Percentiles rank a stretch among this genome's conserved stretches.
Evolutionary conservation across 208 protist genomes (phyloP).

Genomic region (Trypanosoma cruzi): DNA sequence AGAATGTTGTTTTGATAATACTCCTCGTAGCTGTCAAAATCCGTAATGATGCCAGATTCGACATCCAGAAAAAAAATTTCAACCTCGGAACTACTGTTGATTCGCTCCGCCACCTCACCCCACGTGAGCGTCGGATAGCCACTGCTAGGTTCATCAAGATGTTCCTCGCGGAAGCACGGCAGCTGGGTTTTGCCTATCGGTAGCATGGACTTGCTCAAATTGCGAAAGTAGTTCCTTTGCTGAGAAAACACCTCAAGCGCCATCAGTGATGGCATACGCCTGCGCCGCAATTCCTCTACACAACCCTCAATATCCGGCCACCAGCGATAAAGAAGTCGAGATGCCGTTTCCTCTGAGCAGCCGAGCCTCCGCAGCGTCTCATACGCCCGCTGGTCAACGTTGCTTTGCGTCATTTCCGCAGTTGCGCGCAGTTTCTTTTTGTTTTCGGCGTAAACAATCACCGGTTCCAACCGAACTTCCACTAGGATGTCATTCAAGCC

Average conservation of each 20-base stretch:
- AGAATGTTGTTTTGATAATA: conserved; percentile 54
- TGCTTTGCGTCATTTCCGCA: not conserved
- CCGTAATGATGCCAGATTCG: conserved; percentile 1
- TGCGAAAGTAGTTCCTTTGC: conserved; percentile 42
- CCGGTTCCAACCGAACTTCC: not conserved
- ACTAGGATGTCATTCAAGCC: not conserved
- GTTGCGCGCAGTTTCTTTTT: not conserved
- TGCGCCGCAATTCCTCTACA: conserved; percentile 26
- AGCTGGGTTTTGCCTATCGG: conserved; percentile 17
- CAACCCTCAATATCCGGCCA: conserved; percentile 6
- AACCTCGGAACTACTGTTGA: conserved; percentile 31
- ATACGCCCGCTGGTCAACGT: not conserved
- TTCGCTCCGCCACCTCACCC: conserved; percentile 27
- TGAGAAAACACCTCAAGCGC: conserved; percentile 44
- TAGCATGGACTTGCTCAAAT: conserved; percentile 19
- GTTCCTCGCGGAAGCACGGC: conserved; percentile 26
- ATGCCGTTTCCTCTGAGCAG: conserved; percentile 7
- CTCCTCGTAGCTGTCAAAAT: conserved; percentile 38
- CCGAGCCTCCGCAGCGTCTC: conserved; percentile 1
- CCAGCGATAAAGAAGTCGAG: not conserved
- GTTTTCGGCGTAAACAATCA: not conserved
- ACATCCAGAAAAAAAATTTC: conserved; percentile 36
- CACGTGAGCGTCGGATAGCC: conserved; percentile 33
- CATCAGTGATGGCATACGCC: conserved; percentile 43
- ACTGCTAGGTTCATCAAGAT: conserved; percentile 12